Evolutionary conservation across 306 rosid species (phyloP), one percentile per base, ranked within the genome.

Genomic region (Cucurbita pepo): DNA sequence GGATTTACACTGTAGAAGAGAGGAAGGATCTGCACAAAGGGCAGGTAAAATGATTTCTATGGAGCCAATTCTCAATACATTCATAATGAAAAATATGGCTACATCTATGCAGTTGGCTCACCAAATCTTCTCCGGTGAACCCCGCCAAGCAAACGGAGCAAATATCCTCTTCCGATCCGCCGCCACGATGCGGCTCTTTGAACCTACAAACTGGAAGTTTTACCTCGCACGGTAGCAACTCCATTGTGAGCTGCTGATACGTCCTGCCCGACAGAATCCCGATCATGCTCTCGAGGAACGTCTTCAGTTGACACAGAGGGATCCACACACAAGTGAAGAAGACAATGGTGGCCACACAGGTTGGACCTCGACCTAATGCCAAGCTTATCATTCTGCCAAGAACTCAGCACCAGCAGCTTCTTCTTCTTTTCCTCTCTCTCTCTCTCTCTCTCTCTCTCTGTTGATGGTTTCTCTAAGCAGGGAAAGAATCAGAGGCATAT

Each of bases 141-240:
- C 88, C 95, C 15, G 84, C 78, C 85, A 92, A 83, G 77, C 97
- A 92, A 40, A 92, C 77, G 11, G 96, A 90, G 58, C 97, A 92
- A 55, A 69, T 80, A 47, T 88, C 90, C 61, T 86, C 90, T 25
- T 5, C 47, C 8, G 8, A 12, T 44, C 47, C n/a, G 0, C 52
- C 47, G 14, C 14, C 38, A 5, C 62, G 51, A 60, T 69, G 43
- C 73, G 48, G 73, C 44, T 48, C 72, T 51, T 19, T 45, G 82
- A 76, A 70, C 87, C 91, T 56, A 77, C 78, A 66, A 74, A 92
- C 79, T 82, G 38, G 43, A 56, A 25, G 82, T 8, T 69, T 51
- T 34, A 34, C 74, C 74, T 25, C 58, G 13, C 30, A 50, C 6
- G 45, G 74, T 4, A 16, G 4, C 15, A n/a, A 64, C 21, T 50